These are phyloP conservation scores for Fusarium compactum DNA, from an alignment of 2,329 filamentous ascomycete species.

Conservation along the genomic window DNA sequence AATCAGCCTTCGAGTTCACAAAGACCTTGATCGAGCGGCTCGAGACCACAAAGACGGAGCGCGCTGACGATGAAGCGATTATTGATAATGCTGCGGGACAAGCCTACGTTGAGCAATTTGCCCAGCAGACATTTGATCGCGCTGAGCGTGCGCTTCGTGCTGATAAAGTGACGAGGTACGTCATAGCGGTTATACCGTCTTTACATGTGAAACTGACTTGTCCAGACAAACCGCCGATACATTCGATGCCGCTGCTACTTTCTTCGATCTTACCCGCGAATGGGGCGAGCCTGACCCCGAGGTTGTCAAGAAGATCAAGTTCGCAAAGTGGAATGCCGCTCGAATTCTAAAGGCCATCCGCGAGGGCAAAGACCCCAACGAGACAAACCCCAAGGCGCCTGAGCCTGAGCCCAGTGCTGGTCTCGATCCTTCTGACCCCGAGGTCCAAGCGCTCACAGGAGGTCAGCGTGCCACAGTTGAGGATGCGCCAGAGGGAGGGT, in stretches of 20 bases:
- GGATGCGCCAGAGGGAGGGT: slow-evolving; percentile 62
- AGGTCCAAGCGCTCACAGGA: slow-evolving; percentile 64
- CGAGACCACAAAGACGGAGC: slow-evolving; percentile 71
- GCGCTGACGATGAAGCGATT: slow-evolving; percentile 84
- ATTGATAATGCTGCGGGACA: slow-evolving; percentile 87
- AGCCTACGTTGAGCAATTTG: slow-evolving; percentile 95
- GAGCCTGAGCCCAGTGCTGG: slow-evolving; percentile 58
- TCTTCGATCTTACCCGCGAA: slow-evolving; percentile 87
- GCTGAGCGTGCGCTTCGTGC: slow-evolving; percentile 85
- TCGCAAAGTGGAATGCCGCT: slow-evolving; percentile 94
- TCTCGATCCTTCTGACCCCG: slow-evolving; percentile 74
- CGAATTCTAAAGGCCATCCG: slow-evolving; percentile 92
- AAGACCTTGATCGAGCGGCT: slow-evolving; percentile 90
- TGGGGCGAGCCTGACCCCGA: slow-evolving; percentile 84
- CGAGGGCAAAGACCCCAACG: slow-evolving; percentile 91
- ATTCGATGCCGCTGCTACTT: slow-evolving; percentile 91
- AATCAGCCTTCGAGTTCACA: slow-evolving; percentile 84
- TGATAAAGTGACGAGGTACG: slow-evolving; percentile 83
- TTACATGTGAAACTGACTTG: slow-evolving; percentile 3
- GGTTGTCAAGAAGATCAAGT: slow-evolving; percentile 88
- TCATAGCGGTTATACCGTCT: background rate
- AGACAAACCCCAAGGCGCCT: slow-evolving; percentile 80
- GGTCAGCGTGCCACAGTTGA: slow-evolving; percentile 63
- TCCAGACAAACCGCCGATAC: slow-evolving; percentile 89
- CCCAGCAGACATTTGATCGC: slow-evolving; percentile 85